Conservation (phyloP, 2,329 filamentous ascomycete species). For the Neospermospora avenae region DNA sequence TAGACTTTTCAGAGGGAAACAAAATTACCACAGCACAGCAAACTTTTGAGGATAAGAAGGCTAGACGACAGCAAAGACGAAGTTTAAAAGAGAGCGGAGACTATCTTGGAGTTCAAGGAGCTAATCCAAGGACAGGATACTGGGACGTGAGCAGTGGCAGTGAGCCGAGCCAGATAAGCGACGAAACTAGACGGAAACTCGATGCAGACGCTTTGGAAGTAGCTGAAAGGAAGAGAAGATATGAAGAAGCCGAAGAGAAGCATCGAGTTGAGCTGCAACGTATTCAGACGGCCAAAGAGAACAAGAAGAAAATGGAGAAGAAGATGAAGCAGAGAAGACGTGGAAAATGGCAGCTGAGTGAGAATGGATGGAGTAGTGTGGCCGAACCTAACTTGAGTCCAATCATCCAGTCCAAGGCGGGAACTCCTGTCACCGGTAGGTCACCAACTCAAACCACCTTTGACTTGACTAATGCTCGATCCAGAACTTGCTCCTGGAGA, state of each 20-base stretch:
- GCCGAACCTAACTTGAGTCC: constrained; percentile 44
- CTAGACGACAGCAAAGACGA: constrained; percentile 39
- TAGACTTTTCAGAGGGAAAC: constrained; percentile 26
- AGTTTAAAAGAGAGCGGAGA: constrained; percentile 53
- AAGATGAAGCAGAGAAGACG: constrained; percentile 42
- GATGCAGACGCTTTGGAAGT: constrained; percentile 17
- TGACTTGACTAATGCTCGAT: neutral
- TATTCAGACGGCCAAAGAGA: constrained; percentile 29
- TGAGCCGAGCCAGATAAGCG: constrained; percentile 26
- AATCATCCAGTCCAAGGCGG: constrained; percentile 17
- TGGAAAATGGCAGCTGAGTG: constrained; percentile 39
- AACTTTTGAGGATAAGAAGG: constrained; percentile 21
- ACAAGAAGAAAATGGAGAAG: constrained; percentile 42
- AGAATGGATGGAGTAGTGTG: constrained; percentile 29
- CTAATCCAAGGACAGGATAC: constrained; percentile 54
- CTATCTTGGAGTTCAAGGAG: constrained; percentile 55
- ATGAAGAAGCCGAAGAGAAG: constrained; percentile 34
- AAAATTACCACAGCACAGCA: constrained; percentile 28
- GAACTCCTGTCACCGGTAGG: constrained; percentile 19
- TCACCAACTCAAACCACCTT: neutral
- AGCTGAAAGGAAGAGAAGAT: constrained; percentile 23
- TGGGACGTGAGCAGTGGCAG: constrained; percentile 43
- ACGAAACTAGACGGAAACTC: constrained; percentile 36
- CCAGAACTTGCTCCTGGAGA: constrained; percentile 17
- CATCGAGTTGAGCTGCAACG: constrained; percentile 39